These are phyloP conservation scores for Plasmodium chabaudi DNA, from an alignment of 169 alveolate genomes.

Conservation along the genomic window DNA sequence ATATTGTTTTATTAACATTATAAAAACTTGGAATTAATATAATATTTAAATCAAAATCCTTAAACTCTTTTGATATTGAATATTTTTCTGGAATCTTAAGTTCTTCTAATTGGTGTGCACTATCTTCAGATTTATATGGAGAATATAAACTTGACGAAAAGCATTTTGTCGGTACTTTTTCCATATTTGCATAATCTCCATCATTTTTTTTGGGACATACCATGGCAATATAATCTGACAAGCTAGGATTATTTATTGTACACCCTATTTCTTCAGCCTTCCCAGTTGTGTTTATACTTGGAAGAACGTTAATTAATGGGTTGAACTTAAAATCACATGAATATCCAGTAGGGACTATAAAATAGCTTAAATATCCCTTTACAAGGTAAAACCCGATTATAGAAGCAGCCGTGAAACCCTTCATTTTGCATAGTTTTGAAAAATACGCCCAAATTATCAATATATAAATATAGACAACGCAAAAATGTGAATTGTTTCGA, in stretches of 20 bases:
- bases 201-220: constrained; percentile 36
- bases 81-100: constrained; percentile 1
- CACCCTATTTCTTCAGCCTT: constrained; percentile 21
- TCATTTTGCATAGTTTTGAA: not conserved
- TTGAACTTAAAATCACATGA: constrained; percentile 33
- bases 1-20: constrained; percentile 36
- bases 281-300: constrained; percentile 6
- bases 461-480: too few species aligned
- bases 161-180: constrained; percentile 34
- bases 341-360: not conserved
- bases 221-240: constrained; percentile 9
- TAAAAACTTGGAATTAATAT: constrained; percentile 17
- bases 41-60: constrained; percentile 5
- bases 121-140: constrained; percentile 13
- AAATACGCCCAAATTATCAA: too few species aligned
- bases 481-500: too few species aligned
- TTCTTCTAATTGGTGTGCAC: constrained; percentile 19
- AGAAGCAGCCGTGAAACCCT: not conserved
- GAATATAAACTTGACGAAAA: constrained; percentile 36
- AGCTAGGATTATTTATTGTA: constrained; percentile 5
- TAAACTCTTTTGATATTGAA: not conserved
- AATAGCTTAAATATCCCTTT: not conserved
- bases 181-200: constrained; percentile 4
- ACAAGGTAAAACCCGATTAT: not conserved
- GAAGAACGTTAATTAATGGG: constrained; percentile 33